Evolutionary conservation across 257 asterid genomes (phyloP).

Genomic region (Solanum tarapatanum): DNA sequence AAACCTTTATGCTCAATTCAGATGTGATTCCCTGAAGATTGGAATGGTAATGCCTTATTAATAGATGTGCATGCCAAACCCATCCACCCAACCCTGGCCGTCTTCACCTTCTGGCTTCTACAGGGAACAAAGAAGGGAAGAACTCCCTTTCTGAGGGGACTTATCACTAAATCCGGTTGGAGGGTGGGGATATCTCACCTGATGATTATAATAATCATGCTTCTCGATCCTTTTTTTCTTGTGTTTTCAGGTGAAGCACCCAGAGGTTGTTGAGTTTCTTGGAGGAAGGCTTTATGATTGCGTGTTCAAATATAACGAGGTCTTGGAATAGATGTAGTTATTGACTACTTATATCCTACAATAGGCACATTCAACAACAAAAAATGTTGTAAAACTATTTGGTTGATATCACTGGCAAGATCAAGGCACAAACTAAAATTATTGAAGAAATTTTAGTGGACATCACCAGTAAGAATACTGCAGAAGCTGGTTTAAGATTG

Average conservation of each 20-base stretch:
- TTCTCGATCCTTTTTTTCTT: not conserved
- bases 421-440: not conserved
- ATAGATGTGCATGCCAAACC: not conserved
- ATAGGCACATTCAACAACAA: not conserved
- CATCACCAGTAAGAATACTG: not conserved
- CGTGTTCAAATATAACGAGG: constrained; percentile 69
- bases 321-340: not conserved
- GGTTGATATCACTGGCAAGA: not conserved
- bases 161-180: not conserved
- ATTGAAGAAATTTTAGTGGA: not conserved
- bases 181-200: not conserved
- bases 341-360: not conserved
- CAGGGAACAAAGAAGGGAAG: not conserved
- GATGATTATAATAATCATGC: not conserved
- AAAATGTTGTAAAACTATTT: not conserved
- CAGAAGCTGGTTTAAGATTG: not conserved
- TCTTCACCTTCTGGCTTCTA: not conserved
- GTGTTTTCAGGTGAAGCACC: constrained; percentile 80
- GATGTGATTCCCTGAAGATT: constrained; percentile 85
- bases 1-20: constrained; percentile 84
- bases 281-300: constrained; percentile 97
- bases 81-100: not conserved
- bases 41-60: constrained; percentile 55
- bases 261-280: constrained; percentile 90
- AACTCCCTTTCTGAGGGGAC: not conserved